Conservation (phyloP, 768 basidiomycete species). For the Baorangia bicolor region DNA sequence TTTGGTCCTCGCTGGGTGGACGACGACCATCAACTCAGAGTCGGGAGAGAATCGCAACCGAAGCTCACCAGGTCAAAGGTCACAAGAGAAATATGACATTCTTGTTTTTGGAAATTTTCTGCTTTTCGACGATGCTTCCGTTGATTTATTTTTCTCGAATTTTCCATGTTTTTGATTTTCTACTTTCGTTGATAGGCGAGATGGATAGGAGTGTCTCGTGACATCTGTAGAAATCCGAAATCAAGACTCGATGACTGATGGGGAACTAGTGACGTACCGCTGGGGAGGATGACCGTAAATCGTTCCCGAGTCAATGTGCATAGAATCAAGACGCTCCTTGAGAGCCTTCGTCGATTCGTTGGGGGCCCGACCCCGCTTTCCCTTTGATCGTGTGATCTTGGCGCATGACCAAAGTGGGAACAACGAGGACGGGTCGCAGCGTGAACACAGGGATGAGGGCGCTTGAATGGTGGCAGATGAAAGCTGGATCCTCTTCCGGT, state of each 20-base stretch:
- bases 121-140: neutral
- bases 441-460: neutral
- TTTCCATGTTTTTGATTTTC: neutral
- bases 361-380: neutral
- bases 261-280: neutral
- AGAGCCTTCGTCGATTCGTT: constrained; percentile 3
- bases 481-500: neutral
- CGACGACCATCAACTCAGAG: neutral
- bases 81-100: neutral
- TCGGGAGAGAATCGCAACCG: neutral
- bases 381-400: constrained; percentile 16
- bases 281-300: neutral
- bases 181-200: neutral
- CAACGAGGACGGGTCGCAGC: constrained; percentile 3
- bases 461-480: neutral
- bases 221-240: neutral
- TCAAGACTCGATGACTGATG: neutral
- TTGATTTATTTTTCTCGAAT: neutral
- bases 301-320: constrained; percentile 3
- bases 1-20: neutral
- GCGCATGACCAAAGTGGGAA: constrained; percentile 15
- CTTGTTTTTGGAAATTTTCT: neutral
- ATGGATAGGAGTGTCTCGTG: neutral
- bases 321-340: constrained; percentile 6
- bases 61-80: neutral